Base-by-base conservation (phyloP, 257 asterid genomes). In the Nicotiana sylvestris region DNA sequence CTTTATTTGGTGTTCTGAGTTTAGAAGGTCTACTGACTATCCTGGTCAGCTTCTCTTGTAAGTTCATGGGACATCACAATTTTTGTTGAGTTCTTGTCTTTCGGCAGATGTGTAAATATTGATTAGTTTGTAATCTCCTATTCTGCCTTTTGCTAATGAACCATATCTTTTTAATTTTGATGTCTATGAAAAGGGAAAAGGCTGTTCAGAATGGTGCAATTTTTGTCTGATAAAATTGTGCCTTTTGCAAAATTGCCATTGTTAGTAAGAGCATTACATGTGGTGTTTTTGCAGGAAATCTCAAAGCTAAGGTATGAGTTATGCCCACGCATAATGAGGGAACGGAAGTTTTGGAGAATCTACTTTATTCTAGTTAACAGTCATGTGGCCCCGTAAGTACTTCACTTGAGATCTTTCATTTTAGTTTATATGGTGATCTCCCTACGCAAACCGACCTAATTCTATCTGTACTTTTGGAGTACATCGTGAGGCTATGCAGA, bases 291-390 rank as follows among this genome's bases (percentile, higher is more conserved):
- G 85, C 95, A 95, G 99, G 98, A 94, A 87, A 91, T 94, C 77
- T 91, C 96, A 76, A 91, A 87, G 85, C 92, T 94, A 81, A 91
- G 98, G 85, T 94, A 94, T 77, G 92, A 91, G 84, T 86, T 94
- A 80, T 94, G 99, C 89, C 99, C 99, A 7, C 87, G 95, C 56
- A 89, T 87, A 88, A 96, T 96, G 98, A 94, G 91, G 91, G 98
- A 96, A 86, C 89, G 99, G 88, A 93, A 91, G 86, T 95, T 93
- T 81, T 95, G 99, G 99, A 93, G 97, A 91, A 96, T 93, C 89
- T 96, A 94, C 90, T 96, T 96, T 89, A 89, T 94, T 84, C 93
- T 96, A 39, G 98, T 96, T 62, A 93, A 90, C 84, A 93, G 92
- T 85, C 96, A 92, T 76, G 92, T 93, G 78, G 91, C 88, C 60